Evolutionary conservation across 2,329 filamentous ascomycete genomes (phyloP), one percentile per base, ranked within the genome.

Genomic region (Didymella sp.): DNA sequence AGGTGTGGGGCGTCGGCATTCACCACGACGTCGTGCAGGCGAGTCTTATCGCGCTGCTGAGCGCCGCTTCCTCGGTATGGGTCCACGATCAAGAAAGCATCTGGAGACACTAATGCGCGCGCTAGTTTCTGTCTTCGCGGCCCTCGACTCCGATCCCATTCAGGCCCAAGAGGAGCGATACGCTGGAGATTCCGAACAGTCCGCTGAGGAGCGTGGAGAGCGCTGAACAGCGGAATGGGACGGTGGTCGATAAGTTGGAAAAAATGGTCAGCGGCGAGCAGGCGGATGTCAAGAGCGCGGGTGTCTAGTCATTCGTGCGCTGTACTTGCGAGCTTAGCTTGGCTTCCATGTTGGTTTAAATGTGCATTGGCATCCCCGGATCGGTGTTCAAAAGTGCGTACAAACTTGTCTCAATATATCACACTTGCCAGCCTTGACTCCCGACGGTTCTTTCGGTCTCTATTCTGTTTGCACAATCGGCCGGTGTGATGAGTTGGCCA

Each of bases 21-120:
- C 91, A 97, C 74, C 89, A 94, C 74, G 94, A 96, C 80, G 91
- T 96, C 59, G 91, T 96, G 19, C 91, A 96, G 76, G 92, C 91
- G 68, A 93, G 89, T 76, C 84, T 97, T 71, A 90, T 92, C 74
- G 93, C 93, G 56, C 81, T 96, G 66, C 81, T 96, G 74, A 90
- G 89, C 66, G 93, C 92, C 46, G 92, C 93, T 51, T 91, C 87
- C 75, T 94, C 90, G 71, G 92, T 96, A 81, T 54, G 51, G 85
- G 89, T 71, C 25, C 22, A 51, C 24, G 40, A 44, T 2, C 21
- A 24, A 24, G 51, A 55, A 6, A n/a, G 22, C 7, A 49, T 51
- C n/a, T 51, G 37, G 35, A 28, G 19, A 25, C 3, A 11, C 63
- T 68, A 61, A 68, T 50, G 3, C 25, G 8, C 1, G 6, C 3